Base-by-base conservation (phyloP, 352 stramenopile genomes). In the Globisporangium spinosum region DNA sequence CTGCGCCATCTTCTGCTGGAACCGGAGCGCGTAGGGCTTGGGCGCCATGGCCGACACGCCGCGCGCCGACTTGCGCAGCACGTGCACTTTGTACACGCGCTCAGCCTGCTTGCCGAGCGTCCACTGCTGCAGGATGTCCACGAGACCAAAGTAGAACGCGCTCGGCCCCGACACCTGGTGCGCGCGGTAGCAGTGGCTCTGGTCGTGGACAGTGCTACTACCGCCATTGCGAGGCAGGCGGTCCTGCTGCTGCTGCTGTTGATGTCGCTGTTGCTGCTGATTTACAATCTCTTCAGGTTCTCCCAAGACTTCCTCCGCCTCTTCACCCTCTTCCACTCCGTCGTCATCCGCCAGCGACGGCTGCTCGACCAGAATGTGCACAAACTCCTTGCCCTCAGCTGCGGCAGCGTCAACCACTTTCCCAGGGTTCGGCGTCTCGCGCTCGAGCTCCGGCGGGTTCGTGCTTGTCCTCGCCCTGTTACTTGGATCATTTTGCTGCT, bases 111-210 rank as follows among this genome's bases (percentile, higher is more conserved):
- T 97, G 0, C 68, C 43, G 0, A 94, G 64, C 6, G 87, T 97
- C 89, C 89, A 97, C 65, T 89, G 77, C 75, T 97, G 91, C 53
- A 97, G 70, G 13, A 97, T 90, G 63, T 97, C 91, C 1, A 97
- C 93, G 4, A 97, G 72, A 0, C 91, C 91, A 58, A 97, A 87
- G 82, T 96, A 97, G 64, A 97, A 97, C 62, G 82, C 83, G 65
- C 88, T 94, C 20, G 90, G 89, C 0, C 89, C 89, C 1, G 88
- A 93, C 2, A 96, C 86, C 59, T 91, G 85, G 65, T 94, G 80
- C 51, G 86, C 88, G 38, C 80, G 70, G 55, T 92, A 93, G 22
- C 80, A 76, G 62, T 92, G 83, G 38, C 54, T 68, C 20, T 65
- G 27, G 3, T 5, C 22, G 38, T 71, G 53, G 43, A 23, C 43